Evolutionary conservation across 1,284 basidiomycete species (phyloP), one percentile per base, ranked within the genome.

Genomic region (Ceratobasidium sp.): DNA sequence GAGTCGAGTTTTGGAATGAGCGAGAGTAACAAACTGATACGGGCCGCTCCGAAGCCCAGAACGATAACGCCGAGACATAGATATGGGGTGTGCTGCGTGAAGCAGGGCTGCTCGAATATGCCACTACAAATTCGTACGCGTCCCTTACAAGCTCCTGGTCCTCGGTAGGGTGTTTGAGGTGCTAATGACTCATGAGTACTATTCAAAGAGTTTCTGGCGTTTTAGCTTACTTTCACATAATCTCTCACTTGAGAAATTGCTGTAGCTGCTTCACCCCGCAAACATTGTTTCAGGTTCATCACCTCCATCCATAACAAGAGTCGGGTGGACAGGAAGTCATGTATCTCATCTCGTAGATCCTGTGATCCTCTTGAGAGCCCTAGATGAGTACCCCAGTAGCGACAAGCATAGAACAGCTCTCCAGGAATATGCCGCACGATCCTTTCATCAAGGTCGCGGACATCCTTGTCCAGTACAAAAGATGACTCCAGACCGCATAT

Each of bases 221-320:
- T 3, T 51, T 9, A 10, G 18, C 49, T 20, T 20, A 51, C 49
- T 18, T 51, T 20, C 18, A 20, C 18, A 9, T 20, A 51, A 3
- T 51, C 49, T 20, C 20, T 51, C 49, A 51, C 6, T 20, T 51
- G 49, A 51, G 7, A 7, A 3, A 51, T 3, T 18, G 20, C 20
- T 18, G 3, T 20, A 40, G 18, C 20, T 42, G 23, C 61, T 4
- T n/a, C 9, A 39, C 40, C 28, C 4, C 18, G 26, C 64, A 40
- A 33, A 39, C 5, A 28, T 26, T 53, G n/a, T 28, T 49, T 63
- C 18, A 75, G 9, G 60, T 63, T 75, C 49, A 75, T 42, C 40
- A 64, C 40, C n/a, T 64, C 63, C 40, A 44, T 23, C 63, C 63
- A 64, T 7, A 64, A n/a, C 5, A 64, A 26, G 10, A 44, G n/a